Evolutionary conservation across 768 basidiomycete species (phyloP).

Genomic region (Termitomyces sp.): DNA sequence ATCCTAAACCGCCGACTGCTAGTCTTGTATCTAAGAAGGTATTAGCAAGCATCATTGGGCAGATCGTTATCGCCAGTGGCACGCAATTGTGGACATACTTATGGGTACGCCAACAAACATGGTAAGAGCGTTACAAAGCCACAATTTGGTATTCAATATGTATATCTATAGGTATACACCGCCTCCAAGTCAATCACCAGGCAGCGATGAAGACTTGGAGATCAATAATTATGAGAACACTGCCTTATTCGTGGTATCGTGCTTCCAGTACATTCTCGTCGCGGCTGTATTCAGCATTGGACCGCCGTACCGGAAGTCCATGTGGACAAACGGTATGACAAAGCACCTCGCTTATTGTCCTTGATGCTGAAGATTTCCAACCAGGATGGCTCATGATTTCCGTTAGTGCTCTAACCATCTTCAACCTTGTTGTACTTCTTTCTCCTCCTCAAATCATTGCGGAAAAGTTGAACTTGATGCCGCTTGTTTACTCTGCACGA

Average conservation of each 20-base stretch:
- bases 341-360: background rate
- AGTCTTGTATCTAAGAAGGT: conserved; percentile 96
- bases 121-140: conserved; percentile 45
- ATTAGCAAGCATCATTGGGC: conserved; percentile 87
- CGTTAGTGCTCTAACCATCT: conserved; percentile 58
- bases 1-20: conserved; percentile 90
- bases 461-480: conserved; percentile 71
- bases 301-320: conserved; percentile 90
- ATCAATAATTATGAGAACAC: conserved; percentile 92
- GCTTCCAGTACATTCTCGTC: conserved; percentile 97
- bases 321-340: conserved; percentile 88
- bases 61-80: conserved; percentile 80
- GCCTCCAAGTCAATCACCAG: conserved; percentile 48
- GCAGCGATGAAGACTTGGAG: conserved; percentile 68
- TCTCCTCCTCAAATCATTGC: conserved; percentile 58
- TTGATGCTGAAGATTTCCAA: conserved; percentile 1
- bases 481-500: conserved; percentile 66
- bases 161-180: conserved; percentile 63
- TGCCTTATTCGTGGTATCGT: conserved; percentile 87
- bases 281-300: conserved; percentile 98
- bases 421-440: conserved; percentile 79
- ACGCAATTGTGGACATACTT: conserved; percentile 87
- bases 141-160: background rate
- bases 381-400: conserved; percentile 82
- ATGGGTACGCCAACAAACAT: conserved; percentile 82